These are phyloP conservation scores for Botrytis hyacinthi DNA, from an alignment of 2,329 filamentous ascomycete species.

Conservation along the genomic window DNA sequence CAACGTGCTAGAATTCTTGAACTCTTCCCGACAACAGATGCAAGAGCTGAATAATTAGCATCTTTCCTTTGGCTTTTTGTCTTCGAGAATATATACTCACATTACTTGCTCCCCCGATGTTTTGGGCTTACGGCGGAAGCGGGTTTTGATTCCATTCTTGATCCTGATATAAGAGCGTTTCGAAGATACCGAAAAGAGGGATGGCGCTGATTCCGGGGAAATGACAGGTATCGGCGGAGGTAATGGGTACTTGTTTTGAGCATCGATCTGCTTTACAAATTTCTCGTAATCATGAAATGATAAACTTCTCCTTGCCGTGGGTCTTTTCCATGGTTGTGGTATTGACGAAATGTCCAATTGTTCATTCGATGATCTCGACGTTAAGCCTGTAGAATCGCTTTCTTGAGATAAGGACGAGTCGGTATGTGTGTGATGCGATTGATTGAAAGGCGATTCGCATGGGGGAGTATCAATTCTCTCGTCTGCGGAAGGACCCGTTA, in stretches of 20 bases:
- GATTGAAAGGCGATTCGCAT: conserved; percentile 32
- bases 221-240: conserved; percentile 20
- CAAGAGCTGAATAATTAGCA: conserved; percentile 48
- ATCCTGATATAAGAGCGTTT: conserved; percentile 33
- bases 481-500: conserved; percentile 26
- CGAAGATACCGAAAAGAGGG: conserved; percentile 36
- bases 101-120: conserved; percentile 26
- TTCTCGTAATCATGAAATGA: conserved; percentile 38
- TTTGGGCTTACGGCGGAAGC: conserved; percentile 29
- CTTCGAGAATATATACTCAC: conserved; percentile 28
- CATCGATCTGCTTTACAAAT: conserved; percentile 32
- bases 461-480: conserved; percentile 24
- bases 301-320: conserved; percentile 28
- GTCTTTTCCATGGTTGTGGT: conserved; percentile 25
- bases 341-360: conserved; percentile 9
- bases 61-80: neutral
- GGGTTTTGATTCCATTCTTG: conserved; percentile 33
- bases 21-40: conserved; percentile 55
- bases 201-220: conserved; percentile 31
- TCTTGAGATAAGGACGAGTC: conserved; percentile 33
- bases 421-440: conserved; percentile 32
- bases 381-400: conserved; percentile 34
- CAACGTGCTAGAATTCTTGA: conserved; percentile 45
- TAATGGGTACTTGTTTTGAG: conserved; percentile 22
- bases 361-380: conserved; percentile 34